Base-by-base conservation (phyloP, 495 filamentous ascomycete genomes). In the Baudoinia panamericana region DNA sequence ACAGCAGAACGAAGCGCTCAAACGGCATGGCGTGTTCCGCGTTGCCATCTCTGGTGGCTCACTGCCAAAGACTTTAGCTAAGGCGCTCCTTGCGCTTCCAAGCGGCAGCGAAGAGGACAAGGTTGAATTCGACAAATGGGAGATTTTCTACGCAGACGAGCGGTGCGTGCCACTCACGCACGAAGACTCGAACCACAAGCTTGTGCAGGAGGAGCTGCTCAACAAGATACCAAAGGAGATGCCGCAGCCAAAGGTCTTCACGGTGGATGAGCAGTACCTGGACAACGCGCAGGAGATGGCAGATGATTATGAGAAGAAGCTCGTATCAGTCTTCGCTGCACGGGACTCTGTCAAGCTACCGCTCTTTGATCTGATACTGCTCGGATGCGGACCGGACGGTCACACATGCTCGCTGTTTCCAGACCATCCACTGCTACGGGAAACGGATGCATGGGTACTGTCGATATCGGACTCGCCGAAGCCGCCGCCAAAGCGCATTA, bases 91-190 rank as follows among this genome's bases (percentile, higher is more conserved):
- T 3, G 59, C 76, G 0, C 61, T 67, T 0, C 61, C 73, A 13
- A 64, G 70, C 43, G 73, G 69, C 25, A 57, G 58, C 24, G 58
- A 64, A 9, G 76, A 78, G 19, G 77, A 84, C 44, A 66, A 63
- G 6, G 61, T 85, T 40, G 66, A 77, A 49, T 95, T 88, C 68
- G 66, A 68, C 55, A 85, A 82, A 56, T 97, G 90, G 90, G 80
- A 96, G 51, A 81, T 97, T 56, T 97, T 95, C 72, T 96, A 94
- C 63, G 88, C 88, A 48, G 90, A 97, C 53, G 90, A 97, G 71
- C 83, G 90, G 50, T 80, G 80, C 20, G 92, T 97, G 21, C 84
- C 92, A 8, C 78, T 95, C 51, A 75, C 87, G 57, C 77, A 96
- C 62, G 67, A 70, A 31, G 92, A 97, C 64, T 93, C 85, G 66